A percentile compares a stretch with the other conserved stretches of the same genome.
These are phyloP conservation scores for Dioszegia hungarica DNA, from an alignment of 768 basidiomycete genomes.

Conservation along the genomic window DNA sequence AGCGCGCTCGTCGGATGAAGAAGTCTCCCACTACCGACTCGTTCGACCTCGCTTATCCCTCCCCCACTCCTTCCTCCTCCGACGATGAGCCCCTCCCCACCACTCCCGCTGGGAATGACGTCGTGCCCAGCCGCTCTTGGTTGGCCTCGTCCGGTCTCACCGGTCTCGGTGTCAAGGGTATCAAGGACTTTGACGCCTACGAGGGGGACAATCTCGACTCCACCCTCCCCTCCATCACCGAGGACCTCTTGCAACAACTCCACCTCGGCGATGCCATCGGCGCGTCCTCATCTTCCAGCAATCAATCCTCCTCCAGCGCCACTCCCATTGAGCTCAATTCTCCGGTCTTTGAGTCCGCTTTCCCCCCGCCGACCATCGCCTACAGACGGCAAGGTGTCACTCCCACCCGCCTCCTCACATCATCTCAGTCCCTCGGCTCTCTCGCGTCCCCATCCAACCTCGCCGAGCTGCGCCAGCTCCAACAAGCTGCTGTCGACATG, in stretches of 20 bases:
- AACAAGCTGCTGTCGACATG: slow-evolving; percentile 12
- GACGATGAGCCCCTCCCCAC: slow-evolving; percentile 25
- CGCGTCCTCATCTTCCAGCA: too few relatives aligned
- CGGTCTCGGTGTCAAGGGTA: slow-evolving; percentile 1
- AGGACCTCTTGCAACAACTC: background rate
- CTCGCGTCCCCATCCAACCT: slow-evolving; percentile 19
- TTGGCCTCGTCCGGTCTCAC: background rate
- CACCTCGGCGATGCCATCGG: background rate
- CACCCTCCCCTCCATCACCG: background rate
- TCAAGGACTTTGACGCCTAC: slow-evolving; percentile 3
- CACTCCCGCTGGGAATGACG: slow-evolving; percentile 12
- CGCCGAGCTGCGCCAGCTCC: slow-evolving; percentile 14
- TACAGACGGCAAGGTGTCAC: background rate
- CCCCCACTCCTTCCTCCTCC: slow-evolving; percentile 20
- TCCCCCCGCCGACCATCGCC: background rate
- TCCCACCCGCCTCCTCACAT: background rate
- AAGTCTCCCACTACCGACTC: slow-evolving; percentile 4
- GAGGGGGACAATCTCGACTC: background rate
- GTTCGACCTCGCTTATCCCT: slow-evolving; percentile 5
- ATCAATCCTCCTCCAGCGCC: background rate
- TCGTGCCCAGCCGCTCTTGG: background rate
- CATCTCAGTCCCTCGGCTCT: slow-evolving; percentile 24
- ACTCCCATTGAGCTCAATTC: background rate
- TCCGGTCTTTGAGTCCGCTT: background rate
- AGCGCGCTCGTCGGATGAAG: slow-evolving; percentile 20